These are phyloP conservation scores for Psilocybe cyanescens DNA, from an alignment of 768 basidiomycete species.

Conservation along the genomic window DNA sequence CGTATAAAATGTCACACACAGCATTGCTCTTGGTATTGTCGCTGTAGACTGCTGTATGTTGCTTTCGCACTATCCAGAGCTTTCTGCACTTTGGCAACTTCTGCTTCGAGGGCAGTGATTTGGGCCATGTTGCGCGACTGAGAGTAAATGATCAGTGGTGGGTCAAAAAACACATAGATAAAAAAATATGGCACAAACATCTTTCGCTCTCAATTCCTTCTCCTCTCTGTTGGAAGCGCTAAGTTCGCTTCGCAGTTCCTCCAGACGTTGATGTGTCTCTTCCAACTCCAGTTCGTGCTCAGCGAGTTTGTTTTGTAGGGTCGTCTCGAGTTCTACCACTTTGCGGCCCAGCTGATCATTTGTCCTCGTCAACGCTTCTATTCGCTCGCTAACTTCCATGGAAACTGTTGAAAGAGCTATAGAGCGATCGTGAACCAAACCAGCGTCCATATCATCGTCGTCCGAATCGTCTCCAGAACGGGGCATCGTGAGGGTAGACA, in stretches of 20 bases:
- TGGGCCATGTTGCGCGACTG: slow-evolving; percentile 69
- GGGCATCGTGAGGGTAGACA: slow-evolving; percentile 66
- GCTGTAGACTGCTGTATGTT: slow-evolving; percentile 78
- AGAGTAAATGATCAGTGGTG: slow-evolving; percentile 8
- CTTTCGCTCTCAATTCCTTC: slow-evolving; percentile 88
- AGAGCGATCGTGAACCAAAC: slow-evolving; percentile 64
- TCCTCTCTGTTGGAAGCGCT: slow-evolving; percentile 86
- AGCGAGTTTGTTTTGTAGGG: slow-evolving; percentile 62
- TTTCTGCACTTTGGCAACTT: slow-evolving; percentile 77
- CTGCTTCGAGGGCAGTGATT: slow-evolving; percentile 74
- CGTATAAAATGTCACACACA: slow-evolving; percentile 46
- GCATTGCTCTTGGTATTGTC: slow-evolving; percentile 89
- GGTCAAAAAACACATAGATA: background rate
- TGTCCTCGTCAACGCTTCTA: slow-evolving; percentile 73
- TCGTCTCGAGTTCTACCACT: slow-evolving; percentile 73
- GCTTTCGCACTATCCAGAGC: slow-evolving; percentile 72
- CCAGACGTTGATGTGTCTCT: slow-evolving; percentile 75
- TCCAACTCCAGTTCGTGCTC: slow-evolving; percentile 87
- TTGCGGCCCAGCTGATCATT: slow-evolving; percentile 80
- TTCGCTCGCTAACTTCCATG: slow-evolving; percentile 69
- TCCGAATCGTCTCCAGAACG: slow-evolving; percentile 54
- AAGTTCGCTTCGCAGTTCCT: slow-evolving; percentile 79
- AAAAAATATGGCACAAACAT: slow-evolving; percentile 49
- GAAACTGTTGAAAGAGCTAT: slow-evolving; percentile 67
- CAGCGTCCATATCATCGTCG: slow-evolving; percentile 56